Conservation (phyloP, 495 filamentous ascomycete genomes). For the Daldinia loculata region DNA sequence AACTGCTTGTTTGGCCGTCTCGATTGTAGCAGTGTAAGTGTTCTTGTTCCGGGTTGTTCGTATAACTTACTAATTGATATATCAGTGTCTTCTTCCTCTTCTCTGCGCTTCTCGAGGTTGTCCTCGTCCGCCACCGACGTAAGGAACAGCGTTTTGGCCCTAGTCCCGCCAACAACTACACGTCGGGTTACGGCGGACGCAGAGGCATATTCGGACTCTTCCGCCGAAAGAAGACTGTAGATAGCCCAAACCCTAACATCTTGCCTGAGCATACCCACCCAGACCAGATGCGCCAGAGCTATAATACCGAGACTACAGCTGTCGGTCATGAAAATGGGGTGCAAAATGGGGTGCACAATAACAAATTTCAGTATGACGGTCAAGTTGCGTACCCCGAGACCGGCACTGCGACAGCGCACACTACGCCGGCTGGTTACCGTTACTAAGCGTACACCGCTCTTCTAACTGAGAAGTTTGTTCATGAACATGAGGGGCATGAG, state of each 20-base stretch:
- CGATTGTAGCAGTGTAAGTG: conserved; percentile 78
- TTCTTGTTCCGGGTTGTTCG: background rate
- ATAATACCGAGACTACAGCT: conserved; percentile 53
- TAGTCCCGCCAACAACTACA: conserved; percentile 79
- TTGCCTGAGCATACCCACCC: conserved; percentile 53
- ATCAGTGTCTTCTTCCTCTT: conserved; percentile 73
- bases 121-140: conserved; percentile 73
- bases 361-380: conserved; percentile 46
- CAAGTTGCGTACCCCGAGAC: conserved; percentile 43
- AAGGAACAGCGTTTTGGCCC: conserved; percentile 84
- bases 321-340: conserved; percentile 37
- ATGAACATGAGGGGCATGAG: conserved; percentile 21
- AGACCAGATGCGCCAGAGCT: conserved; percentile 51
- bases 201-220: conserved; percentile 48
- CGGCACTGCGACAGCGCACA: conserved; percentile 30
- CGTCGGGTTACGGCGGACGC: conserved; percentile 66
- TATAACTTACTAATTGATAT: conserved; percentile 20
- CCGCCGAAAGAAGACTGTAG: conserved; percentile 34
- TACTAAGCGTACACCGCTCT: conserved; percentile 20
- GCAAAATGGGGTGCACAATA: conserved; percentile 30
- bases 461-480: background rate
- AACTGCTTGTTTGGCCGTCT: conserved; percentile 76
- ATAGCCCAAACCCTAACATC: conserved; percentile 40
- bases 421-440: conserved; percentile 33
- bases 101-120: conserved; percentile 69